A percentile compares a stretch with the other conserved stretches of the same genome.
phyloP scores from a whole-genome alignment of 2,329 filamentous ascomycete genomes.

The Penicillium sp. region DNA sequence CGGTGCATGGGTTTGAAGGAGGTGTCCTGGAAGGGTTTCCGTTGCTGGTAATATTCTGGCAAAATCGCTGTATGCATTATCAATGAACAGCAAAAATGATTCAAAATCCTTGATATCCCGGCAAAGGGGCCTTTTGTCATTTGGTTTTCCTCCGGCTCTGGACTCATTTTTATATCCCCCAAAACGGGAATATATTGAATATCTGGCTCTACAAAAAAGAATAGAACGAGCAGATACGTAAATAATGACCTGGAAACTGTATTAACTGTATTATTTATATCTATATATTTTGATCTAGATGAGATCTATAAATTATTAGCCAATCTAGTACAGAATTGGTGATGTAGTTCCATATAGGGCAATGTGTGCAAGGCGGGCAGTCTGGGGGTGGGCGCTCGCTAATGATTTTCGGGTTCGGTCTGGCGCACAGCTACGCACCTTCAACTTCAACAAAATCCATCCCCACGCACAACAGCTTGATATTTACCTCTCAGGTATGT shows the following conservation, averaged over 20 bases:
- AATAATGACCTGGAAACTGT: constrained; percentile 7
- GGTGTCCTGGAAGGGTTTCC: constrained; percentile 41
- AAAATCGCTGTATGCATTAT: constrained; percentile 43
- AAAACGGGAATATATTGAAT: constrained; percentile 2
- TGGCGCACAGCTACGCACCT: constrained; percentile 42
- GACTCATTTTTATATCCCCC: constrained; percentile 16
- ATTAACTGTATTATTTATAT: constrained; percentile 6
- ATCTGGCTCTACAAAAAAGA: constrained; percentile 10
- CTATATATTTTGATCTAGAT: constrained; percentile 1
- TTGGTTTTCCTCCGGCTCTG: constrained; percentile 18
- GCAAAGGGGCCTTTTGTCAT: constrained; percentile 24
- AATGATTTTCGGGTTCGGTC: constrained; percentile 43
- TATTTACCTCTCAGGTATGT: constrained; percentile 38
- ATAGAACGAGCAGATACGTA: constrained; percentile 13
- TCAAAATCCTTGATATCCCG: constrained; percentile 44
- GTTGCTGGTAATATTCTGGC: constrained; percentile 38
- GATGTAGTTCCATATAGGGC: constrained; percentile 19
- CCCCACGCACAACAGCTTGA: constrained; percentile 34
- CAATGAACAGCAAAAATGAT: constrained; percentile 44
- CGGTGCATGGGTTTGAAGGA: constrained; percentile 45
- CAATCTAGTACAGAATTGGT: constrained; percentile 4
- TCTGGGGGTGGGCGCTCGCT: constrained; percentile 40
- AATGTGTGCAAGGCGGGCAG: constrained; percentile 26
- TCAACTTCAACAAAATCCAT: constrained; percentile 39
- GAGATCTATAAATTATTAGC: constrained; percentile 1